Evolutionary conservation across 1,284 basidiomycete species (phyloP).

Genomic region (Meripilus lineatus): DNA sequence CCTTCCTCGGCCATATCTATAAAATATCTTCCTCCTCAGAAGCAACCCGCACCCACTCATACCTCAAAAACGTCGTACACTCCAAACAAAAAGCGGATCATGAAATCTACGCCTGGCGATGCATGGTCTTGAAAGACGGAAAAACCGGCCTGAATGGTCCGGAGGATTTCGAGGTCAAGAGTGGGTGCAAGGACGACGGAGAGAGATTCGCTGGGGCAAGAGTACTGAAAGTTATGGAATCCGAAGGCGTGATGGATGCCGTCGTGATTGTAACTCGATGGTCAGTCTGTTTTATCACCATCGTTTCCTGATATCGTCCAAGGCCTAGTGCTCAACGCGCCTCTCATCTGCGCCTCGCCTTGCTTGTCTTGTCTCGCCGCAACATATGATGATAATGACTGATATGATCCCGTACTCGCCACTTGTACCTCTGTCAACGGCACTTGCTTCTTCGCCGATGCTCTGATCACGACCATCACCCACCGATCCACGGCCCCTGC

Average conservation of each 20-base stretch:
- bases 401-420: conserved; percentile 2
- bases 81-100: conserved; percentile 54
- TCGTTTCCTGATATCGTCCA: neutral
- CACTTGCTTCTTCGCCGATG: no score
- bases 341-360: neutral
- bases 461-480: no score
- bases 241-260: conserved; percentile 53
- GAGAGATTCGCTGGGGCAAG: conserved; percentile 64
- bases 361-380: neutral
- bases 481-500: no score
- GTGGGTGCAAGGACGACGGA: conserved; percentile 64
- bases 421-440: no score
- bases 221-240: conserved; percentile 67
- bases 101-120: conserved; percentile 71
- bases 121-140: conserved; percentile 65
- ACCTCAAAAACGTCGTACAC: conserved; percentile 52
- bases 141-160: conserved; percentile 63
- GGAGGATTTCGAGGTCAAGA: conserved; percentile 65
- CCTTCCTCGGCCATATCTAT: conserved; percentile 60
- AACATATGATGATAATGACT: neutral
- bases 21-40: conserved; percentile 43
- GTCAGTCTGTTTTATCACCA: conserved; percentile 27
- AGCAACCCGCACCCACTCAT: conserved; percentile 40
- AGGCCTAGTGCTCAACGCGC: neutral
- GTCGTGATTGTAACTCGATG: conserved; percentile 74